Percentiles rank a stretch among this genome's conserved stretches.
Conservation (phyloP, 441 rosid species). For the Dalechampia spathulata region DNA sequence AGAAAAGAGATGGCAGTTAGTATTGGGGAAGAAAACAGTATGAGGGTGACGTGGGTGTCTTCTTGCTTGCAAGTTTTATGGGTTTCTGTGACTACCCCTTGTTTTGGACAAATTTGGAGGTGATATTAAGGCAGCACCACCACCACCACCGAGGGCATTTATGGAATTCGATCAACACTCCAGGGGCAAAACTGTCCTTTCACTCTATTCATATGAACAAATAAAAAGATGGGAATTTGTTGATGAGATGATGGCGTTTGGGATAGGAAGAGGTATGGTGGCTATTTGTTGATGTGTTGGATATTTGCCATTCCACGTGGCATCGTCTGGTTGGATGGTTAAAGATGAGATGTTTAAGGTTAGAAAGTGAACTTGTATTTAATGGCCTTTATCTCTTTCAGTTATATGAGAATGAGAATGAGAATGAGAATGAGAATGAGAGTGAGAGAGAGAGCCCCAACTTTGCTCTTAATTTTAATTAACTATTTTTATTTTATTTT, state of each 20-base stretch:
- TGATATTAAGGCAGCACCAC: conserved; percentile 16
- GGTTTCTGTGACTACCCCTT: conserved; percentile 37
- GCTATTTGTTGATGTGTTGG: conserved; percentile 32
- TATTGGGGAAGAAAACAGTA: conserved; percentile 13
- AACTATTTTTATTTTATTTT: no score
- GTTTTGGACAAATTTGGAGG: conserved; percentile 38
- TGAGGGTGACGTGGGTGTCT: conserved; percentile 22
- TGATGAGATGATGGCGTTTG: conserved; percentile 45
- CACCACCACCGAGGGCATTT: conserved; percentile 12
- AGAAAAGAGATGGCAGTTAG: conserved; percentile 40
- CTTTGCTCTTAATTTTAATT: no score
- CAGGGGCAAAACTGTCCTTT: conserved; percentile 15
- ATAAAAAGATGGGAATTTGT: conserved; percentile 24
- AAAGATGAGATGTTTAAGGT: conserved; percentile 57
- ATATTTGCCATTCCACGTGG: conserved; percentile 53
- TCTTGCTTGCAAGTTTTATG: conserved; percentile 13
- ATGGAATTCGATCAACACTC: background rate
- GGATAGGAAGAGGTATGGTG: conserved; percentile 37
- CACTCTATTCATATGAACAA: background rate
- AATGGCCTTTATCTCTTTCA: no score
- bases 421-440: no score
- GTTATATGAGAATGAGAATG: no score
- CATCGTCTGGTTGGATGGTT: conserved; percentile 22
- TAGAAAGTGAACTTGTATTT: conserved; percentile 26
- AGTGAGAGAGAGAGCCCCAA: no score